Evolutionary conservation across 1,284 basidiomycete species (phyloP).

Genomic region (Cutaneotrichosporon sp.): DNA sequence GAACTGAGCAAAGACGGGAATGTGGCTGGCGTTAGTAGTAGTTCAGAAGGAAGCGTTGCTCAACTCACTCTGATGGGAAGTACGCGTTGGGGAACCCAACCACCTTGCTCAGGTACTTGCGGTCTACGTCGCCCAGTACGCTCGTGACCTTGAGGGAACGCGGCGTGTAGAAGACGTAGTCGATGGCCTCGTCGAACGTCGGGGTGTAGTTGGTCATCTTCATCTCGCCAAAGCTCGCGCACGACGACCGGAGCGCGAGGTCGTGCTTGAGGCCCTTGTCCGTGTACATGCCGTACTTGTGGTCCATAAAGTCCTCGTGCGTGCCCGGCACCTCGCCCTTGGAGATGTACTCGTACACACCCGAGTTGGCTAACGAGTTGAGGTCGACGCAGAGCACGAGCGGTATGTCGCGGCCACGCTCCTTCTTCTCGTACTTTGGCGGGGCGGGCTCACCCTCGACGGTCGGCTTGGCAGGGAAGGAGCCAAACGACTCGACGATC

Average conservation of each 20-base stretch:
- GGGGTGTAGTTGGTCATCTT: constrained; percentile 91
- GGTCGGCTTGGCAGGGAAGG: constrained; percentile 61
- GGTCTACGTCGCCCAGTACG: constrained; percentile 86
- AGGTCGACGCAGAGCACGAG: constrained; percentile 91
- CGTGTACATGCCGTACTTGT: constrained; percentile 90
- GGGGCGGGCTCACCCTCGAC: constrained; percentile 31
- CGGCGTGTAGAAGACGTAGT: constrained; percentile 91
- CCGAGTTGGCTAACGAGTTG: constrained; percentile 84
- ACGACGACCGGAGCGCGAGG: constrained; percentile 81
- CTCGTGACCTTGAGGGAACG: constrained; percentile 78
- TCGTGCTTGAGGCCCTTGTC: constrained; percentile 81
- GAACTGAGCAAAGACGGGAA: constrained; percentile 55
- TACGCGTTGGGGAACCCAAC: constrained; percentile 98
- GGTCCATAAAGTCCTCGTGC: constrained; percentile 91
- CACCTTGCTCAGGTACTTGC: constrained; percentile 78
- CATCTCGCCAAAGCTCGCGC: constrained; percentile 67
- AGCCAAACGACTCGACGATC: constrained; percentile 79
- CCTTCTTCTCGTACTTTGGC: constrained; percentile 41
- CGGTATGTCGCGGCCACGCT: constrained; percentile 71
- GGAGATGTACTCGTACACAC: constrained; percentile 89
- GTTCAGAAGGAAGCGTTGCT: constrained; percentile 12
- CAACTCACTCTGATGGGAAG: constrained; percentile 88
- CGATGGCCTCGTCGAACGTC: constrained; percentile 77
- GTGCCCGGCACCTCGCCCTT: constrained; percentile 69
- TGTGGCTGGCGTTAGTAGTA: constrained; percentile 46